These are phyloP conservation scores for Tolypocladium tundrense DNA, from an alignment of 2,329 filamentous ascomycete genomes.

Conservation along the genomic window DNA sequence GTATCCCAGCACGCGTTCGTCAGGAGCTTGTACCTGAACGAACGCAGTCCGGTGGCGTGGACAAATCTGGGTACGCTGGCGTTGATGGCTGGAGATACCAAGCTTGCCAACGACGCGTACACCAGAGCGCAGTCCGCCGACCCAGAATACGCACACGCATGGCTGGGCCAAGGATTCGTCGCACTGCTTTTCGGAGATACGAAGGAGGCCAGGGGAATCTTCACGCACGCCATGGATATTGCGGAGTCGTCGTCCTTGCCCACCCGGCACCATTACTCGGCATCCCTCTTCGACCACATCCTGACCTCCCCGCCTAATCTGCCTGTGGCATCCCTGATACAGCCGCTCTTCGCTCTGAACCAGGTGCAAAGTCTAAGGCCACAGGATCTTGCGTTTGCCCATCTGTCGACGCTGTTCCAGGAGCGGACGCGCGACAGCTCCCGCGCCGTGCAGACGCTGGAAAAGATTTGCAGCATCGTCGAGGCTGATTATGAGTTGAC, in stretches of 20 bases:
- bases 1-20: slow-evolving; percentile 92
- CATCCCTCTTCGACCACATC: slow-evolving; percentile 75
- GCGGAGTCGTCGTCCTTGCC: slow-evolving; percentile 65
- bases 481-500: slow-evolving; percentile 79
- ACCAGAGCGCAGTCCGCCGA: slow-evolving; percentile 87
- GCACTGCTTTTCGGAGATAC: slow-evolving; percentile 65
- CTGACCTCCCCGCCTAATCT: slow-evolving; percentile 42
- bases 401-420: slow-evolving; percentile 69
- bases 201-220: slow-evolving; percentile 72
- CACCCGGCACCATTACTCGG: slow-evolving; percentile 67
- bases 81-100: slow-evolving; percentile 69
- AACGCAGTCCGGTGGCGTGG: slow-evolving; percentile 77
- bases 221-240: slow-evolving; percentile 91
- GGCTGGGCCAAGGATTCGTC: slow-evolving; percentile 85
- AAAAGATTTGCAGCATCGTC: slow-evolving; percentile 55
- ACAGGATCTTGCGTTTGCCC: slow-evolving; percentile 59
- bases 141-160: slow-evolving; percentile 85
- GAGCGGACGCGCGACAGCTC: slow-evolving; percentile 66
- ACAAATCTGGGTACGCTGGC: slow-evolving; percentile 84
- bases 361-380: slow-evolving; percentile 68
- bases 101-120: slow-evolving; percentile 85
- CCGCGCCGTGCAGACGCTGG: slow-evolving; percentile 53
- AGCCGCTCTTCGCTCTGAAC: slow-evolving; percentile 78
- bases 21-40: slow-evolving; percentile 84
- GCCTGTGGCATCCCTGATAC: slow-evolving; percentile 57